phyloP scores from a whole-genome alignment of 805 yeast genomes.

The Metschnikowia bowlesiae region DNA sequence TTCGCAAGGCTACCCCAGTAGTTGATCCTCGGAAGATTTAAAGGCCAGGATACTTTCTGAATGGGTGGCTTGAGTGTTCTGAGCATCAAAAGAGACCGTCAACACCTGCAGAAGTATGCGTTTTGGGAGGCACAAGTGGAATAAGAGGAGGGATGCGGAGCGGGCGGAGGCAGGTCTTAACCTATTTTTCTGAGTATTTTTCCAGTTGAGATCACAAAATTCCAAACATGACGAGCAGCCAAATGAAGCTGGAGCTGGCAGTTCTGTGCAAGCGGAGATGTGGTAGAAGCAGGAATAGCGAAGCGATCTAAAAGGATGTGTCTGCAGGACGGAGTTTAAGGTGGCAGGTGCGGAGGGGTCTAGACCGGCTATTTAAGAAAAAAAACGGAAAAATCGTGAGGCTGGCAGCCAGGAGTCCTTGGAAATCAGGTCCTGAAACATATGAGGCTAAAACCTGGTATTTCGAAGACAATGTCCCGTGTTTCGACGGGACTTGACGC shows the following conservation, averaged over 20 bases:
- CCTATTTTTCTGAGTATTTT: background rate
- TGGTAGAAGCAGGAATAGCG: conserved; percentile 1
- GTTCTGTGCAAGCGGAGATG: conserved; percentile 1
- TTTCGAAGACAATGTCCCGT: background rate
- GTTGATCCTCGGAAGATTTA: background rate
- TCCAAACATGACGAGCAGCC: background rate
- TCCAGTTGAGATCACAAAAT: background rate
- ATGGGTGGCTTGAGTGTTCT: background rate
- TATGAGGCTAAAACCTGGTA: background rate
- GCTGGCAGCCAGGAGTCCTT: too few species aligned
- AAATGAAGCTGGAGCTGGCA: background rate
- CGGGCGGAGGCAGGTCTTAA: background rate
- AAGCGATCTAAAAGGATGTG: conserved; percentile 1
- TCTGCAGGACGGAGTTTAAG: conserved; percentile 1
- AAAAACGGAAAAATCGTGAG: too few species aligned
- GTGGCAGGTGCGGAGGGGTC: conserved; percentile 2
- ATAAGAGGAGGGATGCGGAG: background rate
- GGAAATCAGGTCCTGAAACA: background rate
- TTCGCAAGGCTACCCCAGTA: background rate
- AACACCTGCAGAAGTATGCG: conserved; percentile 1
- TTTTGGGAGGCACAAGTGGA: background rate
- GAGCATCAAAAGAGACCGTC: background rate
- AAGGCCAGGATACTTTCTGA: background rate
- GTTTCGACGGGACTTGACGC: background rate
- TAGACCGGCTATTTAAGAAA: conserved; percentile 1